Base-by-base conservation (phyloP, 495 filamentous ascomycete species). In the Neurospora pannonica region DNA sequence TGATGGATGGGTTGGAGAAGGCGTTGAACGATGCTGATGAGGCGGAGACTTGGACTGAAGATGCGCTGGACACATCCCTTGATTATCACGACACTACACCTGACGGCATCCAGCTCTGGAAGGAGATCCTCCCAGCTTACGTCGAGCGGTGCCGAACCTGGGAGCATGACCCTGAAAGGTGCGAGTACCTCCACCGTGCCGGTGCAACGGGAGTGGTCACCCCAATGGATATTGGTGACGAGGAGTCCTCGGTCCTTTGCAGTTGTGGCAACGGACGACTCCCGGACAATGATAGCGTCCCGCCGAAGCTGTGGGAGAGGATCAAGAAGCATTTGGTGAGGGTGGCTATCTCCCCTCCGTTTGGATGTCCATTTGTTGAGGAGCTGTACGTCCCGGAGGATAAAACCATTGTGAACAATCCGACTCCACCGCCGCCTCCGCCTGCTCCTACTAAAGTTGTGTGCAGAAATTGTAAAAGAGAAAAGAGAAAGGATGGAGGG, bases 81-180 rank as follows among this genome's bases (percentile, higher is more conserved):
- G 11, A 19, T 4, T 17, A 67, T 0, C 3, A 9, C 5, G 5
- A 67, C 2, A 67, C 54, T 36, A 67, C 54, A 17, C 5, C 28
- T 36, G 28, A 36, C 0, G 28, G 28, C 24, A 3, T 67, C 54
- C 54, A 67, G 17, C 80, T 87, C 13, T 90, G 87, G 89, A 88
- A 87, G 75, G 74, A 81, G 21, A 70, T 81, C 2, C 74, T 89
- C 15, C 83, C 88, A 0, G 85, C 84, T 5, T 78, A 85, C 39
- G 84, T 82, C 9, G 89, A 90, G 78, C 82, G 89, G 2, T 90
- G 88, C 72, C 81, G 89, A 36, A 84, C 81, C 7, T 90, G 87
- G 87, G 74, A 77, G 5, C 89, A 90, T 71, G 71, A 71, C 28
- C 13, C 74, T 6, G 73, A 76, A 0, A 70, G 71, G 11, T 90